A percentile compares a stretch with the other conserved stretches of the same genome.
These are phyloP conservation scores for Nemania sp. DNA, from an alignment of 2,329 filamentous ascomycete genomes.

Conservation along the genomic window DNA sequence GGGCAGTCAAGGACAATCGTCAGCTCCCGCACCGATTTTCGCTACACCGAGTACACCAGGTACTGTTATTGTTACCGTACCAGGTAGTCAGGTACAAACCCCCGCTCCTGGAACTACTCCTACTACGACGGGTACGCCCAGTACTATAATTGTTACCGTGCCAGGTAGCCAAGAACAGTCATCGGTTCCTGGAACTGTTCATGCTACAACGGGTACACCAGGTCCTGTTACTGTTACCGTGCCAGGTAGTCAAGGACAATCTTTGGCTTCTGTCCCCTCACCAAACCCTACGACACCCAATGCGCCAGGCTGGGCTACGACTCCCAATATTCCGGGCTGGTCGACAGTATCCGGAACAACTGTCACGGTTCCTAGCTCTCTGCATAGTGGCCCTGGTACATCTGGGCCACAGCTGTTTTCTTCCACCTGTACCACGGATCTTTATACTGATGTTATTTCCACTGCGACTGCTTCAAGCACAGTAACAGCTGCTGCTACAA, in stretches of 20 bases:
- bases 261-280: slow-evolving; percentile 1
- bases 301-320: neutral
- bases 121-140: neutral
- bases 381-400: slow-evolving; percentile 2
- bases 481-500: slow-evolving; percentile 20
- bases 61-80: slow-evolving; percentile 17
- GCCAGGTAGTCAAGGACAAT: slow-evolving; percentile 17
- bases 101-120: slow-evolving; percentile 8
- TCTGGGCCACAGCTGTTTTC: slow-evolving; percentile 2
- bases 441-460: slow-evolving; percentile 24
- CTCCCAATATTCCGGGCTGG: slow-evolving; percentile 7
- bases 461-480: neutral
- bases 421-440: slow-evolving; percentile 26
- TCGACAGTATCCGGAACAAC: slow-evolving; percentile 20
- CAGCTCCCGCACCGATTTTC: no score
- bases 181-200: neutral
- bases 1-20: no score
- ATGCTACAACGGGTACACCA: neutral
- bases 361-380: slow-evolving; percentile 17
- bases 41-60: neutral
- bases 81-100: slow-evolving; percentile 17
- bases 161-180: slow-evolving; percentile 14
- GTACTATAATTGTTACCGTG: neutral
- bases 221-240: slow-evolving; percentile 16
- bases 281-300: neutral